A percentile compares a stretch with the other conserved stretches of the same genome.
Conservation (phyloP, 2,329 filamentous ascomycete species). For the Penicillium rolfsii region DNA sequence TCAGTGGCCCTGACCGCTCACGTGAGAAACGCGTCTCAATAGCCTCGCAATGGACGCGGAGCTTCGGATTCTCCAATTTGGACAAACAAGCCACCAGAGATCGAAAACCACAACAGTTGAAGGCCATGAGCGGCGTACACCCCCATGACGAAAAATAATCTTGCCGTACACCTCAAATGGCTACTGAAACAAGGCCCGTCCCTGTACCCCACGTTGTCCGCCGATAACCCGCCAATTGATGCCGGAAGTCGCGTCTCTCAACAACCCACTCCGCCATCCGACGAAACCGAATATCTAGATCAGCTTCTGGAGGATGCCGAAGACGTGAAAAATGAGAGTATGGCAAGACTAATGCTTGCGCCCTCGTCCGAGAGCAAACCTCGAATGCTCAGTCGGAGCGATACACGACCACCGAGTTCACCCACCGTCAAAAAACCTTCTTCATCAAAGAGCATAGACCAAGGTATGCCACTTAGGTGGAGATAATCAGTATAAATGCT, state of each 20-base stretch:
- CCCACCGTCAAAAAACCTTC: conserved; percentile 28
- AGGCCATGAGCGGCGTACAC: conserved; percentile 37
- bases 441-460: conserved; percentile 16
- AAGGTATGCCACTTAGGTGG: conserved; percentile 31
- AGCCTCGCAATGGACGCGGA: conserved; percentile 20
- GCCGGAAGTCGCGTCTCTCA: conserved; percentile 27
- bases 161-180: conserved; percentile 52
- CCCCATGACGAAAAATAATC: conserved; percentile 55
- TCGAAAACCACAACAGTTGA: conserved; percentile 12
- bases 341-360: conserved; percentile 51
- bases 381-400: conserved; percentile 42
- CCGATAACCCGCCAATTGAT: conserved; percentile 27
- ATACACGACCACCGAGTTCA: conserved; percentile 25
- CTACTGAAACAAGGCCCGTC: conserved; percentile 47
- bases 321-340: conserved; percentile 36
- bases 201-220: conserved; percentile 37
- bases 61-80: background rate
- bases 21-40: conserved; percentile 31
- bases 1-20: conserved; percentile 29
- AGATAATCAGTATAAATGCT: no score
- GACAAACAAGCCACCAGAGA: background rate
- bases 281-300: conserved; percentile 24
- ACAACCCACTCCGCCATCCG: conserved; percentile 23
- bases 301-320: conserved; percentile 32
- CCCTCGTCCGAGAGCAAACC: conserved; percentile 47